Conservation (phyloP, 306 rosid species). For the Trichosanthes truncata region DNA sequence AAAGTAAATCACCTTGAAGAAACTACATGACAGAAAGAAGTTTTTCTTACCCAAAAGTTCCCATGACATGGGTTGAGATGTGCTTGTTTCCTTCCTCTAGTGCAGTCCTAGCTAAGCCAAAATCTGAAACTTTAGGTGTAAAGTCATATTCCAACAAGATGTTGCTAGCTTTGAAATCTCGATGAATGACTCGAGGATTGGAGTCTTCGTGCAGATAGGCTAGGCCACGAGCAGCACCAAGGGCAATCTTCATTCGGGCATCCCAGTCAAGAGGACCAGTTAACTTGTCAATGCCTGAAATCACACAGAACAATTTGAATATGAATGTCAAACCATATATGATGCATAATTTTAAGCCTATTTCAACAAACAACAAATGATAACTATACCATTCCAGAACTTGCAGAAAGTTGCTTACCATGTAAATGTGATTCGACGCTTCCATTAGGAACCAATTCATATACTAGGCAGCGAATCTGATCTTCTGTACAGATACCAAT, state of each 20-base stretch:
- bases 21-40: not conserved
- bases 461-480: constrained; percentile 74
- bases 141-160: constrained; percentile 80
- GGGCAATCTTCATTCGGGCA: constrained; percentile 82
- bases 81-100: constrained; percentile 79
- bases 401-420: constrained; percentile 31
- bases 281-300: constrained; percentile 75
- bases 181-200: constrained; percentile 86
- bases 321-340: not conserved
- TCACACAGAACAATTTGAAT: not conserved
- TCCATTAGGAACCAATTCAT: constrained; percentile 94
- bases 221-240: constrained; percentile 89
- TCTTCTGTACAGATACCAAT: constrained; percentile 82
- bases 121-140: constrained; percentile 92
- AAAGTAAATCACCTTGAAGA: not conserved
- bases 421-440: constrained; percentile 94
- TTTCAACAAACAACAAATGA: not conserved
- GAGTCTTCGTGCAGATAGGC: constrained; percentile 97
- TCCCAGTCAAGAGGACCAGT: constrained; percentile 79
- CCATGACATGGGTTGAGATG: constrained; percentile 98
- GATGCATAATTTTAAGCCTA: not conserved
- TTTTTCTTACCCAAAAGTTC: constrained; percentile 79
- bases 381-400: not conserved
- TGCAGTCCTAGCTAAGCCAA: constrained; percentile 95
- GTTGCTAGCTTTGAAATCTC: constrained; percentile 96